Evolutionary conservation across 768 basidiomycete species (phyloP), one percentile per base, ranked within the genome.

Genomic region (Termitomyces sp.): DNA sequence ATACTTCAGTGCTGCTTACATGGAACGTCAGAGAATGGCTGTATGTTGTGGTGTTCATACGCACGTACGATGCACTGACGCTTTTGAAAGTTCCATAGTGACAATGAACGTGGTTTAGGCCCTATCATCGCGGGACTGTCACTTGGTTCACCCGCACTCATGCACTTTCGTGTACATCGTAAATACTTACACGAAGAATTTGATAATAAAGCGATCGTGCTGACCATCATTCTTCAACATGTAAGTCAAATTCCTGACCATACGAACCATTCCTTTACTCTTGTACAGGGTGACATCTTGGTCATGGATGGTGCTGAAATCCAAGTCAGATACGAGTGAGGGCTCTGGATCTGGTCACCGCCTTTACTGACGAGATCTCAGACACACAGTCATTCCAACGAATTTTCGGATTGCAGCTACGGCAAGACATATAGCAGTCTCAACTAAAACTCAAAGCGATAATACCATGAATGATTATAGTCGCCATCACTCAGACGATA

Each of bases 11-110:
- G 89, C 87, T 49, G 91, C 89, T 1, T 93, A 93, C 65, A 91
- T 93, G 88, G 88, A 90, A 66, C 79, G 82, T 58, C 91, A 93
- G 70, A 88, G 80, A 68, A 93, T 93, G 91, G 82, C 89, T 51
- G 91, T 91, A 68, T 66, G 82, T 40, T 43, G 35, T 54, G 28
- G 38, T 43, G 32, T 55, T 4, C 2, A 32, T n/a, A 23, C 23
- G 14, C 7, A 30, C 8, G 30, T 7, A 71, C 16, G 14, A 38
- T 28, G 36, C n/a, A 5, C 51, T 58, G 35, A 36, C 60, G 5
- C 10, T 38, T 18, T 56, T n/a, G 32, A 30, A 56, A 91, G 89
- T 92, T 90, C 68, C 91, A 93, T 64, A 91, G 87, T 61, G 91
- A 93, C 64, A 81, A 80, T 56, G 91, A 93, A 72, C 73, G 74